A percentile compares a stretch with the other conserved stretches of the same genome.
Evolutionary conservation across 1,284 basidiomycete species (phyloP).

Genomic region (Cryptococcus wingfieldii): DNA sequence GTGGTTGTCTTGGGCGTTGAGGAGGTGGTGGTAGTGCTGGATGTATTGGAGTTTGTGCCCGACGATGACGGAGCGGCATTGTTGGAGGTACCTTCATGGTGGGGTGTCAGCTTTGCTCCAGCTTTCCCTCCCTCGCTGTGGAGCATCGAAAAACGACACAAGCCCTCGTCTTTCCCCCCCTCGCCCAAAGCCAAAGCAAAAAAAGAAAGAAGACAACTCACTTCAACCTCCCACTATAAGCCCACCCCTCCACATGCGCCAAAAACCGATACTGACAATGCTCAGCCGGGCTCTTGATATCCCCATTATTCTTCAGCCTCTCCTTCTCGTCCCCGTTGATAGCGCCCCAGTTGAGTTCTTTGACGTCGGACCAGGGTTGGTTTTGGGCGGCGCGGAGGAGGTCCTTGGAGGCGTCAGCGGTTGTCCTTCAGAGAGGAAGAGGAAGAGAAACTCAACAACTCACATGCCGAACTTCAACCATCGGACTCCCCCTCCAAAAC

Average conservation of each 20-base stretch:
- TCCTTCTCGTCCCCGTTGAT: conserved; percentile 22
- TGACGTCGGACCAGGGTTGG: conserved; percentile 32
- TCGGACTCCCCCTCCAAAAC: conserved; percentile 41
- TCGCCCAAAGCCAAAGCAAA: too few relatives aligned
- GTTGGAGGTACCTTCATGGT: conserved; percentile 41
- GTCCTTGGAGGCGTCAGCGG: conserved; percentile 22
- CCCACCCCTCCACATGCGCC: conserved; percentile 45
- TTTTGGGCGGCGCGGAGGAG: conserved; percentile 27
- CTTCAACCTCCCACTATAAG: conserved; percentile 45
- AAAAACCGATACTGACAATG: conserved; percentile 47
- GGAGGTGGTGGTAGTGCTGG: conserved; percentile 48
- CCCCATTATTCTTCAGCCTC: conserved; percentile 17
- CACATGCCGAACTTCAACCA: conserved; percentile 38
- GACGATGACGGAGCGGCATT: conserved; percentile 45
- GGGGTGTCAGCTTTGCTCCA: neutral
- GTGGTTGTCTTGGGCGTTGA: conserved; percentile 30
- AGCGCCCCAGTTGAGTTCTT: conserved; percentile 29
- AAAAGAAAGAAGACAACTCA: conserved; percentile 10
- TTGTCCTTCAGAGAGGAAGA: neutral
- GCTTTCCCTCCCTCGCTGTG: too few relatives aligned
- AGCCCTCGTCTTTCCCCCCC: too few relatives aligned
- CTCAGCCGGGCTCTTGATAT: conserved; percentile 35
- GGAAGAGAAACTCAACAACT: neutral
- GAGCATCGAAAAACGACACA: neutral
- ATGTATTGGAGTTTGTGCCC: conserved; percentile 32